phyloP scores from a whole-genome alignment of 2,329 filamentous ascomycete species.

The Magnaporthiopsis incrustans region DNA sequence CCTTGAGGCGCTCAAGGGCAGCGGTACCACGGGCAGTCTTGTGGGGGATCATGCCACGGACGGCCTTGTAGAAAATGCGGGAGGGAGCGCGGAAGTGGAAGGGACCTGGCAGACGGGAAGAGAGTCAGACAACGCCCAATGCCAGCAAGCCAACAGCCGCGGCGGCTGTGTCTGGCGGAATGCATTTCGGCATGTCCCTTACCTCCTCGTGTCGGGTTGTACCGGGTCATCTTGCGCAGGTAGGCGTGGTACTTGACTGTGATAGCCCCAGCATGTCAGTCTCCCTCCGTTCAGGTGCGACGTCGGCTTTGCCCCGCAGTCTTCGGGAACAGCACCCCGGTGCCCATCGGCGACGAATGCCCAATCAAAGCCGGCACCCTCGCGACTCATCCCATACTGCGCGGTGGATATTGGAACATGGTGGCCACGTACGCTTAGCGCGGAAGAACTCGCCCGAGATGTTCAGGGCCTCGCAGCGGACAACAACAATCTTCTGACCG shows the following conservation, averaged over 20 bases:
- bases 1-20: slow-evolving; percentile 97
- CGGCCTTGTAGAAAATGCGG: slow-evolving; percentile 99
- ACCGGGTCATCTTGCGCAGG: slow-evolving; percentile 99
- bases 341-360: neutral
- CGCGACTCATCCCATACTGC: neutral
- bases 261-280: slow-evolving; percentile 20
- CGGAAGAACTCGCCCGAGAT: slow-evolving; percentile 99
- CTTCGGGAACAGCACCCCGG: too few relatives aligned
- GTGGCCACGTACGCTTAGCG: slow-evolving; percentile 83
- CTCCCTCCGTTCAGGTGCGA: neutral
- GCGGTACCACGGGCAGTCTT: slow-evolving; percentile 97
- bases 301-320: neutral
- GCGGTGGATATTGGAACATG: slow-evolving; percentile 3
- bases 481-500: slow-evolving; percentile 98
- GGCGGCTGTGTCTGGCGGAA: neutral
- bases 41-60: slow-evolving; percentile 99
- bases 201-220: slow-evolving; percentile 98
- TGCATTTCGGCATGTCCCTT: slow-evolving; percentile 39
- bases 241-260: slow-evolving; percentile 99
- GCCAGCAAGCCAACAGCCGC: neutral
- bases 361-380: neutral
- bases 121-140: neutral
- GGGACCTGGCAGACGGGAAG: slow-evolving; percentile 54
- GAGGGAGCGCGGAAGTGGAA: slow-evolving; percentile 99
- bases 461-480: slow-evolving; percentile 98